These are phyloP conservation scores for Aspergillus sp. DNA, from an alignment of 2,329 filamentous ascomycete species.

Conservation along the genomic window DNA sequence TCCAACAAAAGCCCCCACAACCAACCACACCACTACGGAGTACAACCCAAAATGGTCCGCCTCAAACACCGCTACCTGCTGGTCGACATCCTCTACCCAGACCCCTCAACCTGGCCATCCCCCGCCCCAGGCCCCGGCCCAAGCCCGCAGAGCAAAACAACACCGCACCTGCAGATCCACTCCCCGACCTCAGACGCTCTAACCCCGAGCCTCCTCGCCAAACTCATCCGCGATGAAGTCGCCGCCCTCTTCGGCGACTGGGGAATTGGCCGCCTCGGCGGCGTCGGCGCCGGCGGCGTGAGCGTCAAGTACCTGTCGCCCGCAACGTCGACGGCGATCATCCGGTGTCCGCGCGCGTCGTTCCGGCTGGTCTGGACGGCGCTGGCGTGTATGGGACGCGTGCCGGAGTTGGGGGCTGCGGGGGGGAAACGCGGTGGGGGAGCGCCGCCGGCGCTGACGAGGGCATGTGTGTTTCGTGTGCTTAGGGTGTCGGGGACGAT, in stretches of 20 bases:
- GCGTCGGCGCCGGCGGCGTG: slow-evolving; percentile 67
- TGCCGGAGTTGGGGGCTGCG: slow-evolving; percentile 59
- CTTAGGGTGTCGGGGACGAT: slow-evolving; percentile 90
- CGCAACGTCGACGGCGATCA: slow-evolving; percentile 91
- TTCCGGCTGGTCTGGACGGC: slow-evolving; percentile 89
- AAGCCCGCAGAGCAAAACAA: slow-evolving; percentile 19
- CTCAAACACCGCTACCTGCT: slow-evolving; percentile 95
- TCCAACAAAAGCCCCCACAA: neutral
- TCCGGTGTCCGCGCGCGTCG: slow-evolving; percentile 76
- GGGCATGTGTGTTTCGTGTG: slow-evolving; percentile 75
- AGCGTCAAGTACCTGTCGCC: slow-evolving; percentile 87
- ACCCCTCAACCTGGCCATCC: slow-evolving; percentile 44
- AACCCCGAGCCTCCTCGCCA: slow-evolving; percentile 62
- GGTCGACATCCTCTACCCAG: slow-evolving; percentile 88
- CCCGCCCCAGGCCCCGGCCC: slow-evolving; percentile 19
- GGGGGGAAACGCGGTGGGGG: slow-evolving; percentile 12
- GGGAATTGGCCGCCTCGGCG: slow-evolving; percentile 59
- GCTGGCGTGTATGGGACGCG: slow-evolving; percentile 71
- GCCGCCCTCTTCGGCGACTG: slow-evolving; percentile 81
- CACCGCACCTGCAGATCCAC: slow-evolving; percentile 62
- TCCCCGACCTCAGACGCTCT: slow-evolving; percentile 73
- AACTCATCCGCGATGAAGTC: slow-evolving; percentile 68
- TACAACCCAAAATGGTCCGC: slow-evolving; percentile 68
- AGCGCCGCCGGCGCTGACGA: slow-evolving; percentile 15
- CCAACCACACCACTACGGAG: neutral